A percentile compares a stretch with the other conserved stretches of the same genome.
Evolutionary conservation across 1,139 yeast species (phyloP).

Genomic region (Kodamaea suecica): DNA sequence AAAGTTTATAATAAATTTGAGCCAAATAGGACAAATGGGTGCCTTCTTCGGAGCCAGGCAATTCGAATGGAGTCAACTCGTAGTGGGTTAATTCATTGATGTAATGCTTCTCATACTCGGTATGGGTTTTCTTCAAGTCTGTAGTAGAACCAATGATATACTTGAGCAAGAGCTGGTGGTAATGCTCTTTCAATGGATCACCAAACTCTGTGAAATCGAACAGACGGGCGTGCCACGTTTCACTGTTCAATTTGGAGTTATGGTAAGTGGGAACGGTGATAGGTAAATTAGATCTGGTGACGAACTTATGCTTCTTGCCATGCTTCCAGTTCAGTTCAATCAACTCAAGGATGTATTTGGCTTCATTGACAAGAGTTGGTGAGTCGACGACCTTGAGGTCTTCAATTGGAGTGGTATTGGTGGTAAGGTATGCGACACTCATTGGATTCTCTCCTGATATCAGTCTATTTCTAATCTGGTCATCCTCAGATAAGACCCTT

Average conservation of each 20-base stretch:
- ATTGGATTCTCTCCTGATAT: too few species aligned
- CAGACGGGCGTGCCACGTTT: conserved; percentile 23
- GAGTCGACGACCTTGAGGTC: conserved; percentile 15
- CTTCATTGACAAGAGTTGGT: conserved; percentile 13
- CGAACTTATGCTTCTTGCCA: conserved; percentile 14
- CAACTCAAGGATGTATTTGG: conserved; percentile 15
- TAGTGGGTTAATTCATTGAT: conserved; percentile 30
- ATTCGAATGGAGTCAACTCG: conserved; percentile 17
- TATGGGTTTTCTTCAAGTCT: conserved; percentile 27
- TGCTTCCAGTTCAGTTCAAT: conserved; percentile 15
- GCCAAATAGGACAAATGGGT: conserved; percentile 18
- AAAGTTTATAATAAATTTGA: conserved; percentile 46
- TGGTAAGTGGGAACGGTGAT: conserved; percentile 17
- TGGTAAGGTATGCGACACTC: conserved; percentile 10
- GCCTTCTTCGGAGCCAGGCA: conserved; percentile 11
- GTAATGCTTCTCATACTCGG: conserved; percentile 34
- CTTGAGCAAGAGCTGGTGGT: conserved; percentile 14
- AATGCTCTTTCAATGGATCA: conserved; percentile 14
- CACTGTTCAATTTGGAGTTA: conserved; percentile 16
- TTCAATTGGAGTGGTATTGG: conserved; percentile 12
- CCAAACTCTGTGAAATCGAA: conserved; percentile 18
- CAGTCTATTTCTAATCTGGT: too few species aligned
- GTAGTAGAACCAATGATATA: conserved; percentile 20
- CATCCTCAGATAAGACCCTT: too few species aligned
- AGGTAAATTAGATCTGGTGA: conserved; percentile 10